Evolutionary conservation across 23 red algal species (phyloP).

Genomic region (Gracilaria caudata): DNA sequence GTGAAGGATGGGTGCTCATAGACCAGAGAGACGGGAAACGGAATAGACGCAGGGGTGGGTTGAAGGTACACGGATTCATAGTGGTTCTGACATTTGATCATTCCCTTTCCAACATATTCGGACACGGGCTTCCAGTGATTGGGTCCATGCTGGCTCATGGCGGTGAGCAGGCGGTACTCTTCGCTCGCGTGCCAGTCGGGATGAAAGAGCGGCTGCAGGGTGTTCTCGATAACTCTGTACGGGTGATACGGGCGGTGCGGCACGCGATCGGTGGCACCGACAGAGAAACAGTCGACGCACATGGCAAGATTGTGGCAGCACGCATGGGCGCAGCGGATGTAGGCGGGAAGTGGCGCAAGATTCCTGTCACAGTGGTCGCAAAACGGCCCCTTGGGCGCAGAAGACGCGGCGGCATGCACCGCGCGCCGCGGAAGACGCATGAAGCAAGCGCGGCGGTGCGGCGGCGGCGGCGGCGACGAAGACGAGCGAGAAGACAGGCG

Average conservation of each 20-base stretch:
- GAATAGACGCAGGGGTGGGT: conserved; percentile 47
- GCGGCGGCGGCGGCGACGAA: neutral
- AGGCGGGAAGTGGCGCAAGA: conserved; percentile 12
- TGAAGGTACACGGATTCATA: conserved; percentile 80
- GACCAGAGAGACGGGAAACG: conserved; percentile 6
- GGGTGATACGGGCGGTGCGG: conserved; percentile 81
- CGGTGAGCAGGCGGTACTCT: conserved; percentile 81
- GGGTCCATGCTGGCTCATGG: conserved; percentile 67
- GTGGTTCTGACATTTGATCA: conserved; percentile 72
- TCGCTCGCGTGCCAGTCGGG: conserved; percentile 83
- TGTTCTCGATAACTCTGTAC: conserved; percentile 71
- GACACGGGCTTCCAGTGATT: conserved; percentile 76
- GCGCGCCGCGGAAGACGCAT: conserved; percentile 30
- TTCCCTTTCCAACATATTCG: conserved; percentile 81
- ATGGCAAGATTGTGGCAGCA: conserved; percentile 55
- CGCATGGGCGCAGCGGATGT: conserved; percentile 42
- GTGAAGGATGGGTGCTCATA: neutral
- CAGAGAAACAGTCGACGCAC: conserved; percentile 92
- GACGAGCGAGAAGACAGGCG: neutral
- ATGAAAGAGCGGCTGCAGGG: conserved; percentile 45
- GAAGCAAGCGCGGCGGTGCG: neutral
- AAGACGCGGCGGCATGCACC: conserved; percentile 15
- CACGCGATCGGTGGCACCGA: conserved; percentile 72
- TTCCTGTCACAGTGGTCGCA: conserved; percentile 35
- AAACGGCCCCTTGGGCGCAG: conserved; percentile 20